phyloP scores from a whole-genome alignment of 2,329 filamentous ascomycete species.

The Rhinocladiella similis region DNA sequence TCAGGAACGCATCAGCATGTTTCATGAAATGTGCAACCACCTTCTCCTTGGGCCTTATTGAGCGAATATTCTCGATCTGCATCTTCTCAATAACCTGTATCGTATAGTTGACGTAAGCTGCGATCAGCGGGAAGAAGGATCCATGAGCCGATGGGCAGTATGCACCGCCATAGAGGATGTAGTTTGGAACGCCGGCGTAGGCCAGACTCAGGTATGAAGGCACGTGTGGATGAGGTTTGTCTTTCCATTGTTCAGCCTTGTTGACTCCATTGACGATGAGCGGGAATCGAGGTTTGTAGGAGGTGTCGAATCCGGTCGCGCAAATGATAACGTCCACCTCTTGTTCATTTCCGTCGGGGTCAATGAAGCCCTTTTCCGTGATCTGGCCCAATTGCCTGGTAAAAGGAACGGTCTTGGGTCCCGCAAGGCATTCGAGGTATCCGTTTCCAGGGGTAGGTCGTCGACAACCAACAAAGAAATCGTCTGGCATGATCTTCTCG shows the following conservation, averaged over 20 bases:
- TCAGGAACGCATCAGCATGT: conserved; percentile 42
- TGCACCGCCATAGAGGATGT: conserved; percentile 30
- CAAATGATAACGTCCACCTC: conserved; percentile 32
- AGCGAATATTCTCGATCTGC: conserved; percentile 26
- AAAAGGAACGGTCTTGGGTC: conserved; percentile 17
- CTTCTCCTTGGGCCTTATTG: conserved; percentile 17
- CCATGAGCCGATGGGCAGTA: conserved; percentile 32
- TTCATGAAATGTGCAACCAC: conserved; percentile 37
- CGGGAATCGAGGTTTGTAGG: conserved; percentile 23
- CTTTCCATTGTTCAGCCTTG: conserved; percentile 17
- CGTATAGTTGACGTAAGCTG: conserved; percentile 28
- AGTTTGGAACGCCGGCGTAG: conserved; percentile 31
- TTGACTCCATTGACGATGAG: conserved; percentile 17
- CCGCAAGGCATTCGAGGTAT: conserved; percentile 21
- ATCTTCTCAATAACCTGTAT: conserved; percentile 31
- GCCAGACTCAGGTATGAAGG: conserved; percentile 25
- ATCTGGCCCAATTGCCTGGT: conserved; percentile 16
- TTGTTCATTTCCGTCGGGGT: conserved; percentile 21
- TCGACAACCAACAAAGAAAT: conserved; percentile 30
- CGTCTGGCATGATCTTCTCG: conserved; percentile 30
- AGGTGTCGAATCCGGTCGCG: conserved; percentile 31
- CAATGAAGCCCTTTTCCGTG: conserved; percentile 24
- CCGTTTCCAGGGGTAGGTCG: conserved; percentile 31
- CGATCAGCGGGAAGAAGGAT: conserved; percentile 31
- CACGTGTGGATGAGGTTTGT: conserved; percentile 19